Evolutionary conservation across 345 rosid species (phyloP).

Genomic region (Lumnitzera racemosa): DNA sequence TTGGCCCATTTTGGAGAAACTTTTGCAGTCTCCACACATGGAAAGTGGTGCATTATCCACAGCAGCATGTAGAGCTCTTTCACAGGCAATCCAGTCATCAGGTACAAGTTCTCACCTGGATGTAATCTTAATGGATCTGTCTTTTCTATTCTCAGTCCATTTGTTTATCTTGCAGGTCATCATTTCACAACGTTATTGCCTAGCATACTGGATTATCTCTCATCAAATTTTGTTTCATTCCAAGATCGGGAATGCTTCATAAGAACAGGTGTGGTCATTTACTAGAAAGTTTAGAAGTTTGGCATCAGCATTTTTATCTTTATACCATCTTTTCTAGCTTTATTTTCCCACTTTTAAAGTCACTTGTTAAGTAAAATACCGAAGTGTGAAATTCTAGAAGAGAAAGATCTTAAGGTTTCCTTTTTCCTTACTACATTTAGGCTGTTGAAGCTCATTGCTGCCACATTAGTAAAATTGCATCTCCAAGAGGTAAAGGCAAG

Average conservation of each 20-base stretch:
- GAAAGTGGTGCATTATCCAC: slow-evolving; percentile 69
- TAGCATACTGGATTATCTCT: slow-evolving; percentile 71
- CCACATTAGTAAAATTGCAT: too few species aligned
- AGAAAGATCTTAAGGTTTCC: too few species aligned
- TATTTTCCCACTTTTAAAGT: too few species aligned
- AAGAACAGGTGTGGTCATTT: slow-evolving; percentile 54
- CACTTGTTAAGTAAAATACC: too few species aligned
- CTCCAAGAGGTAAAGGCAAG: too few species aligned
- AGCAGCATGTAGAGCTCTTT: slow-evolving; percentile 91
- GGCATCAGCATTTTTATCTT: too few species aligned
- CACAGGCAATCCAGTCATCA: slow-evolving; percentile 85
- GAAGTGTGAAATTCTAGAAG: too few species aligned
- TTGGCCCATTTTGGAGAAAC: slow-evolving; percentile 90
- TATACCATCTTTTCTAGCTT: too few species aligned
- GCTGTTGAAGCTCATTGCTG: too few species aligned
- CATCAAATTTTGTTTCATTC: slow-evolving; percentile 68
- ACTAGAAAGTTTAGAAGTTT: background rate
- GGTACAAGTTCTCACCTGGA: slow-evolving; percentile 27
- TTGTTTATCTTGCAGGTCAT: slow-evolving; percentile 56
- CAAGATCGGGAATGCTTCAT: slow-evolving; percentile 89
- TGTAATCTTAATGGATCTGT: background rate
- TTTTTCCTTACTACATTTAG: too few species aligned
- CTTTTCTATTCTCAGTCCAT: background rate
- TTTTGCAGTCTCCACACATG: slow-evolving; percentile 74
- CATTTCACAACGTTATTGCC: slow-evolving; percentile 74